Evolutionary conservation across 371 early-diverging fungal species (phyloP).

Genomic region (Umbelopsis sp.): DNA sequence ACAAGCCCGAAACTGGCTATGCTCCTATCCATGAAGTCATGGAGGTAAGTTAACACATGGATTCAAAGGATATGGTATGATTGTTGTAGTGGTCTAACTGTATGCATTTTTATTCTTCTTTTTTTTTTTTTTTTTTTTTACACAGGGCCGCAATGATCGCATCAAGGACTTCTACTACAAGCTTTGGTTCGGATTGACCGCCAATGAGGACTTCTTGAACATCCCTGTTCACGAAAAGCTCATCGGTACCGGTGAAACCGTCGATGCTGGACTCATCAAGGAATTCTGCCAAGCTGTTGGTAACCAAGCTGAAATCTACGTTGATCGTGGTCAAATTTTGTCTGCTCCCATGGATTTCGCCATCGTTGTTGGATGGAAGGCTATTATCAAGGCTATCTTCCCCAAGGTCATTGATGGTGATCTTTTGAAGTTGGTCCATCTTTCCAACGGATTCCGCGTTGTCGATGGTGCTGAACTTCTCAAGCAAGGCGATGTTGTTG

Average conservation of each 20-base stretch:
- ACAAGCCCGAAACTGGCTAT: conserved; percentile 80
- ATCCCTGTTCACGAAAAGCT: conserved; percentile 63
- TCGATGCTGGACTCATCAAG: conserved; percentile 67
- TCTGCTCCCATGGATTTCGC: conserved; percentile 94
- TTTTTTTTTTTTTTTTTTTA: background rate
- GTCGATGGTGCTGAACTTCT: conserved; percentile 80
- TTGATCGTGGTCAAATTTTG: conserved; percentile 65
- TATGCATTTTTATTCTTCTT: no score
- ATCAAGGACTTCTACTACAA: conserved; percentile 92
- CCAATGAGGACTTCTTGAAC: conserved; percentile 56
- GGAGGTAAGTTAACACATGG: conserved; percentile 49
- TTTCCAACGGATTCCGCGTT: conserved; percentile 92
- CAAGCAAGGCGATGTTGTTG: conserved; percentile 83
- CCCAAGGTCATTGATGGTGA: conserved; percentile 95
- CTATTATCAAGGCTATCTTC: conserved; percentile 92
- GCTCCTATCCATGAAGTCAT: conserved; percentile 92
- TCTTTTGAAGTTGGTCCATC: conserved; percentile 89
- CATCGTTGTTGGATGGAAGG: conserved; percentile 93
- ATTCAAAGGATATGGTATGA: conserved; percentile 12
- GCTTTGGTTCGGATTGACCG: conserved; percentile 80
- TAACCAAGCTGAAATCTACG: conserved; percentile 90
- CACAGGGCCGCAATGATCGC: conserved; percentile 82
- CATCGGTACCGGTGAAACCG: conserved; percentile 66
- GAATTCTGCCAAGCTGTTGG: conserved; percentile 90
- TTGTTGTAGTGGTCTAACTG: background rate